Base-by-base conservation (phyloP, 1,139 yeast genomes). In the Yamadazyma songkhlaensis region DNA sequence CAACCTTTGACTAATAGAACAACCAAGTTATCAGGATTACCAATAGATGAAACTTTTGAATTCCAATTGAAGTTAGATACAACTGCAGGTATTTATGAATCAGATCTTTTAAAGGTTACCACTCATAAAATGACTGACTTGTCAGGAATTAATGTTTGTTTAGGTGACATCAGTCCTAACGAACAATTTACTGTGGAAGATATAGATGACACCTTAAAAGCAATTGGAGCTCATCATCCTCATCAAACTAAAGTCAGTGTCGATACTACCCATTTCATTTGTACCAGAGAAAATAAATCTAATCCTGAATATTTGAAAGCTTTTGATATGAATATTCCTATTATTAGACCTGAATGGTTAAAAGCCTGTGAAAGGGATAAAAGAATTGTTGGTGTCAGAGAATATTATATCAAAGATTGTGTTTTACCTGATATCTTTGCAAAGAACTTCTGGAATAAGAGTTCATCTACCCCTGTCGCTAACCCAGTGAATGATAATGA, bases 81-180 rank as follows among this genome's bases (percentile, higher is more conserved):
- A 6, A 83, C 96, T 1, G 95, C 97, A 0, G 99, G 99, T 11
- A 72, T 74, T 13, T 87, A 75, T 54, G 69, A 69, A 55, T 85
- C 96, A 6, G 84, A 88, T 30, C 64, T 66, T 25, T 60, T 92
- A 29, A 77, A 75, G 38, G 79, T 90, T 9, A 82, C 77, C 41
- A 92, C 98, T 6, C 97, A 90, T 59, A 90, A 89, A 57, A 90
- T 92, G 97, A 90, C 97, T 0, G 97, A 92, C 59, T 72, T 94
- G 51, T 77, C 89, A 2, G 99, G 99, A 43, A 88, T 92, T 43
- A 88, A 95, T 1, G 85, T 88, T 3, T 92, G 98, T 59, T 60
- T 89, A 38, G 97, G 98, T 22, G 86, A 85, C 36, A 72, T 92
- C 40, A 79, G 77, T 37, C 70, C 80, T 12, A 67, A 74, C 43